phyloP scores from a whole-genome alignment of 345 rosid genomes.

The Salix arbutifolia region DNA sequence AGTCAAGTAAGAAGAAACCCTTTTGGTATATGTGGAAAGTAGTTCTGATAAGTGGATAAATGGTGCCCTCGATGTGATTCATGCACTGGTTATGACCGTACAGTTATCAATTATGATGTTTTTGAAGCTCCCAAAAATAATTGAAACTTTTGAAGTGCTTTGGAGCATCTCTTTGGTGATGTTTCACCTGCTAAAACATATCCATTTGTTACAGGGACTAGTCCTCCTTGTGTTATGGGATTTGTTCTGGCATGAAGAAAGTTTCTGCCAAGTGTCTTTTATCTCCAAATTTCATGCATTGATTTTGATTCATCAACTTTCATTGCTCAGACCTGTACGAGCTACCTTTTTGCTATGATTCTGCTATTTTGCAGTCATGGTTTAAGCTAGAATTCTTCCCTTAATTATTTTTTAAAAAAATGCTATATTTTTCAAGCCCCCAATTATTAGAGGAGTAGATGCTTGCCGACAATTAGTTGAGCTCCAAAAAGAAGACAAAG shows the following conservation, averaged over 20 bases:
- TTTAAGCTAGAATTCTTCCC: background rate
- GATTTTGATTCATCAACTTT: background rate
- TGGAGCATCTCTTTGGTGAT: conserved; percentile 12
- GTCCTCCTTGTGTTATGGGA: conserved; percentile 2
- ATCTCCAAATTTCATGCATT: background rate
- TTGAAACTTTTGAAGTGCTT: conserved; percentile 18
- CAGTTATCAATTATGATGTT: conserved; percentile 18
- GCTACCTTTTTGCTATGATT: background rate
- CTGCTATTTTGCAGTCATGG: background rate
- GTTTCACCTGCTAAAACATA: background rate
- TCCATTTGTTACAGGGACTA: background rate
- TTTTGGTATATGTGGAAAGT: background rate
- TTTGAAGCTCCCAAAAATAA: conserved; percentile 1
- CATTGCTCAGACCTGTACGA: background rate
- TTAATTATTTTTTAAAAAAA: background rate
- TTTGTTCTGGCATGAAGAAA: conserved; percentile 1
- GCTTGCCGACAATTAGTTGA: background rate
- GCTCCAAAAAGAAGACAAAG: background rate
- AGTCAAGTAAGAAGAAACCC: background rate
- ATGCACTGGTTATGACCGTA: background rate
- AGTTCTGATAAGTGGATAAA: conserved; percentile 3
- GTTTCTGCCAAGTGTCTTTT: background rate
- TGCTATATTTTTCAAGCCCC: background rate
- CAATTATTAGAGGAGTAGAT: background rate
- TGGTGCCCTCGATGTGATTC: conserved; percentile 17